phyloP scores from a whole-genome alignment of 352 stramenopile species.

The Globisporangium okanoganense region DNA sequence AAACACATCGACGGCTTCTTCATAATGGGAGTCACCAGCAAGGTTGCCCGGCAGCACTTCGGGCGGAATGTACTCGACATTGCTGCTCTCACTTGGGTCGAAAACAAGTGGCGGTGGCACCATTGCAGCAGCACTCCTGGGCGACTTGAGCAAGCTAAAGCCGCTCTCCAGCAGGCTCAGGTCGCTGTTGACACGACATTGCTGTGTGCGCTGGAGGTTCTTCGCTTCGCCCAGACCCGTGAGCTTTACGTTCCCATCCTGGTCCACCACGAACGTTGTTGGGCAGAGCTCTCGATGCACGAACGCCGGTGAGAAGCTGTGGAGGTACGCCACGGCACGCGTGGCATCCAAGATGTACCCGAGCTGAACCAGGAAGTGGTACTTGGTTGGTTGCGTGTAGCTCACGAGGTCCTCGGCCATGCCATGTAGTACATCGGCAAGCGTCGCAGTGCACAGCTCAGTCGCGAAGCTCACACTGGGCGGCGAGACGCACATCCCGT shows the following conservation, averaged over 20 bases:
- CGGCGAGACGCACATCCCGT: not conserved
- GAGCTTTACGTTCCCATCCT: not conserved
- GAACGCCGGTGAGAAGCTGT: constrained; percentile 51
- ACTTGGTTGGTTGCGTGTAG: not conserved
- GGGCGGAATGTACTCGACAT: not conserved
- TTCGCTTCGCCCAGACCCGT: not conserved
- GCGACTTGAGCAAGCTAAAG: not conserved
- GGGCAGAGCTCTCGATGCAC: constrained; percentile 38
- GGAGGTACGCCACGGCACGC: constrained; percentile 48
- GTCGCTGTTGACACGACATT: not conserved
- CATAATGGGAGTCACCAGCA: not conserved
- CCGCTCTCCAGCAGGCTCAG: not conserved
- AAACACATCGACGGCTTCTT: not conserved
- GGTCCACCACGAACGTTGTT: not conserved
- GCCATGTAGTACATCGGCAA: not conserved
- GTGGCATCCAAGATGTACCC: constrained; percentile 52
- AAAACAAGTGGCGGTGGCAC: not conserved
- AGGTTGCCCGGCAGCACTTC: not conserved
- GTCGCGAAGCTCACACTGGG: constrained; percentile 19
- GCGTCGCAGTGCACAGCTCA: not conserved
- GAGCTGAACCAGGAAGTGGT: constrained; percentile 16
- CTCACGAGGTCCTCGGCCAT: not conserved
- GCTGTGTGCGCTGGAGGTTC: not conserved
- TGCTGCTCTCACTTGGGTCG: not conserved
- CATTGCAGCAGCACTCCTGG: not conserved